These are phyloP conservation scores for Aspergillus sclerotiicarbonarius DNA, from an alignment of 495 filamentous ascomycete species.

Conservation along the genomic window DNA sequence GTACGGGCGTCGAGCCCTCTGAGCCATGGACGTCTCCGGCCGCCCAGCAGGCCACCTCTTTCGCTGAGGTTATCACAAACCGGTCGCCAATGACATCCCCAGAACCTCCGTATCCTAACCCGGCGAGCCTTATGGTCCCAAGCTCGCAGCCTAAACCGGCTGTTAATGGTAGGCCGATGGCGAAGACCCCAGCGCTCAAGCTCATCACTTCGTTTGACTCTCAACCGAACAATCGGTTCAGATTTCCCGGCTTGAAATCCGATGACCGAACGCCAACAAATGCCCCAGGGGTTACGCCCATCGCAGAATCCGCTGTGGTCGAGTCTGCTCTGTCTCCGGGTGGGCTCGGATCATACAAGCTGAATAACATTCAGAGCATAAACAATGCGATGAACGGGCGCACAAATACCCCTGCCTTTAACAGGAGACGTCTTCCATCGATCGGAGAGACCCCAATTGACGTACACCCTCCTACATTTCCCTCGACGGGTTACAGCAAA, in stretches of 20 bases:
- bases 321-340: constrained; percentile 82
- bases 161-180: constrained; percentile 39
- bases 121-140: constrained; percentile 26
- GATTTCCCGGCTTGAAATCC: constrained; percentile 63
- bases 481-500: constrained; percentile 37
- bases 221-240: constrained; percentile 54
- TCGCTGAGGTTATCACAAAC: constrained; percentile 30
- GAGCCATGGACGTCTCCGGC: constrained; percentile 84
- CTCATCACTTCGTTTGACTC: constrained; percentile 85
- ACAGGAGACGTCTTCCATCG: constrained; percentile 70
- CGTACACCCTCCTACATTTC: constrained; percentile 48
- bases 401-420: constrained; percentile 70
- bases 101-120: constrained; percentile 31
- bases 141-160: constrained; percentile 27
- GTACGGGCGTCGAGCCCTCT: constrained; percentile 70
- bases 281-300: constrained; percentile 78
- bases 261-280: constrained; percentile 76
- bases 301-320: constrained; percentile 83
- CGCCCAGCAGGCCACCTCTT: constrained; percentile 61
- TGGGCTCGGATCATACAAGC: constrained; percentile 65
- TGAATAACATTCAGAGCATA: constrained; percentile 54
- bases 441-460: constrained; percentile 75
- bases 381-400: constrained; percentile 71
- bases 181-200: constrained; percentile 84
- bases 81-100: constrained; percentile 48